A percentile compares a stretch with the other conserved stretches of the same genome.
Conservation (phyloP, 176 grass and related monocot genomes). For the Metroxylon sagu region DNA sequence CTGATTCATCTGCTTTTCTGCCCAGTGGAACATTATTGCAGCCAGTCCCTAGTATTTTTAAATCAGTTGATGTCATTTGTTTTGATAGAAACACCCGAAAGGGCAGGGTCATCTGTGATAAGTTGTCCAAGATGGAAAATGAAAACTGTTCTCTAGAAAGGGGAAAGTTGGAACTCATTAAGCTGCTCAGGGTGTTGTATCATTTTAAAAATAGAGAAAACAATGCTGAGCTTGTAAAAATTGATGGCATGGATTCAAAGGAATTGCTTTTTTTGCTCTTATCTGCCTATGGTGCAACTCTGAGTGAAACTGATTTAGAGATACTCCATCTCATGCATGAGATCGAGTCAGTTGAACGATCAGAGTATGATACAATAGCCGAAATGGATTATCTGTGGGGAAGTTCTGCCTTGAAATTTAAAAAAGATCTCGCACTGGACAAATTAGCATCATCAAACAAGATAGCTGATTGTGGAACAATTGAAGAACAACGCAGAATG, state of each 20-base stretch:
- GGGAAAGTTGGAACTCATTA: slow-evolving; percentile 68
- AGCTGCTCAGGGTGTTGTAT: slow-evolving; percentile 83
- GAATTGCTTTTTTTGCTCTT: slow-evolving; percentile 73
- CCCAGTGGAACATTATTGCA: slow-evolving; percentile 50
- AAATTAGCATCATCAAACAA: slow-evolving; percentile 27
- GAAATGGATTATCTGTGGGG: slow-evolving; percentile 95
- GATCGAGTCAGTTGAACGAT: slow-evolving; percentile 46
- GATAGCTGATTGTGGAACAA: slow-evolving; percentile 30
- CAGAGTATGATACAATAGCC: slow-evolving; percentile 46
- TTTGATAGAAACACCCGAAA: slow-evolving; percentile 10
- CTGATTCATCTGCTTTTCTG: slow-evolving; percentile 36
- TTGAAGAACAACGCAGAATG: slow-evolving; percentile 43
- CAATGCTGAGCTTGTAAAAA: slow-evolving; percentile 28
- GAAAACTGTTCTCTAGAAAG: slow-evolving; percentile 25
- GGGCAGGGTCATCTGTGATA: too few relatives aligned
- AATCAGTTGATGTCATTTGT: slow-evolving; percentile 40
- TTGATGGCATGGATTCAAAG: slow-evolving; percentile 35
- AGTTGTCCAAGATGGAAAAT: too few relatives aligned
- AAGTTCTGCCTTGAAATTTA: slow-evolving; percentile 47
- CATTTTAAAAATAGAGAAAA: slow-evolving; percentile 54
- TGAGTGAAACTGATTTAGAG: slow-evolving; percentile 73
- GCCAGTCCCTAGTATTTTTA: slow-evolving; percentile 70
- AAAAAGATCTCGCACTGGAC: slow-evolving; percentile 66
- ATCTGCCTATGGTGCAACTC: slow-evolving; percentile 77
- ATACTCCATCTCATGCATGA: slow-evolving; percentile 83